These are phyloP conservation scores for Cladophialophora immunda DNA, from an alignment of 2,329 filamentous ascomycete species.

Conservation along the genomic window DNA sequence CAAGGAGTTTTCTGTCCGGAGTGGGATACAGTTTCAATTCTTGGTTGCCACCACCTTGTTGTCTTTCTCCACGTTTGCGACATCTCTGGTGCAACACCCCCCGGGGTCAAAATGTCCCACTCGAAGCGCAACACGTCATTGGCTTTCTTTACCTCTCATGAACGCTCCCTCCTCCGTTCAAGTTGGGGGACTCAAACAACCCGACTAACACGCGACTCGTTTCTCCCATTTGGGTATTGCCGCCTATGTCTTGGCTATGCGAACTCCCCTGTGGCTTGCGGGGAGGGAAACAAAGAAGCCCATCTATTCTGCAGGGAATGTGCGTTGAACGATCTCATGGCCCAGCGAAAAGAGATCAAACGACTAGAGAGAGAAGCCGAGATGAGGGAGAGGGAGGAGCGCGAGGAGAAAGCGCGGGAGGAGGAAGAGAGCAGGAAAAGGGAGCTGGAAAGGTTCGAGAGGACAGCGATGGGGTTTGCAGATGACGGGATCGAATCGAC, in stretches of 20 bases:
- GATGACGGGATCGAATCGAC: conserved; percentile 50
- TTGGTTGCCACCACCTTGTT: neutral
- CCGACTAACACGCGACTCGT: conserved; percentile 88
- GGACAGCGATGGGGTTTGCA: conserved; percentile 40
- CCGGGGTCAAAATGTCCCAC: conserved; percentile 49
- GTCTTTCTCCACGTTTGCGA: neutral
- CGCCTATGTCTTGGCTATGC: conserved; percentile 84
- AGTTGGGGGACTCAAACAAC: conserved; percentile 84
- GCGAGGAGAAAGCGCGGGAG: conserved; percentile 66
- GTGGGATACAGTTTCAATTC: neutral
- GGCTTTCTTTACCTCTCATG: conserved; percentile 92
- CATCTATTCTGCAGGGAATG: conserved; percentile 97
- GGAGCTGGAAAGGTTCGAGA: conserved; percentile 63
- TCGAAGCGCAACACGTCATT: conserved; percentile 89
- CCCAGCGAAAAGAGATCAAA: conserved; percentile 91
- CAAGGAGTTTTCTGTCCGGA: neutral
- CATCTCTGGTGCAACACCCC: neutral
- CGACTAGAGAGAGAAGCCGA: conserved; percentile 74
- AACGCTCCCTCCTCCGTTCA: conserved; percentile 81
- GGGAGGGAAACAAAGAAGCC: conserved; percentile 72
- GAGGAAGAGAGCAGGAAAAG: conserved; percentile 75
- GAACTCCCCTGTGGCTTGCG: conserved; percentile 82
- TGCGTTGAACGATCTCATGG: conserved; percentile 86
- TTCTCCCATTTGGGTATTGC: conserved; percentile 89
- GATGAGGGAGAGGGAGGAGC: conserved; percentile 67